Evolutionary conservation across 768 basidiomycete species (phyloP).

Genomic region (Tylopilus plumbeoviolaceoides): DNA sequence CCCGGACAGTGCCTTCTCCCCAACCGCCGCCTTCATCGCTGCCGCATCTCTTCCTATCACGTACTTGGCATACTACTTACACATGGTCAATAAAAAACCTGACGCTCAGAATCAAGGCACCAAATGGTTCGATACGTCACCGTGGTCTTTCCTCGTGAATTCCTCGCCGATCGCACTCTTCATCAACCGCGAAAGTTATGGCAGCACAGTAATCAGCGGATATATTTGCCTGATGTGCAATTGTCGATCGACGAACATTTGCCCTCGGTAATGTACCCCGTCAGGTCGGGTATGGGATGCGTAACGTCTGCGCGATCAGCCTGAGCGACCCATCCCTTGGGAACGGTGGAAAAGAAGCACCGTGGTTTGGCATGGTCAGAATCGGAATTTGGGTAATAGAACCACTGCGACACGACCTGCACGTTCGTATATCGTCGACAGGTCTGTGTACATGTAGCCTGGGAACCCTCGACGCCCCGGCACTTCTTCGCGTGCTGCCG

Average conservation of each 20-base stretch:
- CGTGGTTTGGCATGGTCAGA: constrained; percentile 99
- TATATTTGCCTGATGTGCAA: constrained; percentile 96
- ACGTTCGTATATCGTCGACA: constrained; percentile 99
- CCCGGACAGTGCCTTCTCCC: constrained; percentile 91
- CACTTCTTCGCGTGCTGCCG: constrained; percentile 98
- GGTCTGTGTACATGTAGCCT: constrained; percentile 98
- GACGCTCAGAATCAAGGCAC: constrained; percentile 46
- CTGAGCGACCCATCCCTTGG: constrained; percentile 15
- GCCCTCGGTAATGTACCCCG: constrained; percentile 99
- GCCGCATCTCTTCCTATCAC: constrained; percentile 97
- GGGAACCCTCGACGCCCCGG: constrained; percentile 99
- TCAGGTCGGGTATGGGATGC: constrained; percentile 99
- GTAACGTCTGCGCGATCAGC: constrained; percentile 76
- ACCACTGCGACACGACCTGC: constrained; percentile 98
- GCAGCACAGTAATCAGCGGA: constrained; percentile 98
- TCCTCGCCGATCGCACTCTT: constrained; percentile 99
- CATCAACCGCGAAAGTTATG: constrained; percentile 98
- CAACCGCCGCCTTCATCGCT: constrained; percentile 98
- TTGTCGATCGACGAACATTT: constrained; percentile 98
- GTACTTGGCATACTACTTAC: constrained; percentile 90
- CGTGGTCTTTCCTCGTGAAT: constrained; percentile 96
- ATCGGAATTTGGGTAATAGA: constrained; percentile 99
- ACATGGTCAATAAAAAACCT: constrained; percentile 17
- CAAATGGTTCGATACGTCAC: constrained; percentile 98
- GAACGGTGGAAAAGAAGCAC: constrained; percentile 42